phyloP scores from a whole-genome alignment of 1,139 yeast species.

The Saccharomycopsis hybrid region DNA sequence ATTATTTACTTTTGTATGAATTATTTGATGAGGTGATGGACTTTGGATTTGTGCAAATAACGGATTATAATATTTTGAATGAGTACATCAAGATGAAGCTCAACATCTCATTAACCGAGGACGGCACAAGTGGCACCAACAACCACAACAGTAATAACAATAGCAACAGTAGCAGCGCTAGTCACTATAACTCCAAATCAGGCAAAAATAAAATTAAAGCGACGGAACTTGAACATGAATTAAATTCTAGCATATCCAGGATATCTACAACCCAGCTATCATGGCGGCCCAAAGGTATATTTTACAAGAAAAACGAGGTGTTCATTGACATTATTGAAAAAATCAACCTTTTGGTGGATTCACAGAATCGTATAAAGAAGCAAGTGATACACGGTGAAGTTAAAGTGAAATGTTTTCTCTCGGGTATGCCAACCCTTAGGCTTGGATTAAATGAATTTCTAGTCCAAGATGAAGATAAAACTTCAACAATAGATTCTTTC shows the following conservation, averaged over 20 bases:
- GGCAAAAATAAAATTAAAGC: slow-evolving; percentile 1
- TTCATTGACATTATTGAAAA: slow-evolving; percentile 68
- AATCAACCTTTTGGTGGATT: slow-evolving; percentile 57
- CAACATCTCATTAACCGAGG: slow-evolving; percentile 7
- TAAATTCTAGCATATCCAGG: slow-evolving; percentile 65
- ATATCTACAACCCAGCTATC: slow-evolving; percentile 69
- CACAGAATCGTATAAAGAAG: slow-evolving; percentile 49
- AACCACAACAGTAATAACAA: no score
- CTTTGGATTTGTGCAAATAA: slow-evolving; percentile 89
- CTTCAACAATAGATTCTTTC: slow-evolving; percentile 23
- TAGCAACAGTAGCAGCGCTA: no score
- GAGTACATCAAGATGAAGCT: slow-evolving; percentile 52
- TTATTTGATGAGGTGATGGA: slow-evolving; percentile 96
- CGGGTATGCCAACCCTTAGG: slow-evolving; percentile 73
- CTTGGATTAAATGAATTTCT: slow-evolving; percentile 56
- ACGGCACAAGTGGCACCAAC: no score
- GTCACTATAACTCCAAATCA: not conserved
- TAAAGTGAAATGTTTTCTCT: slow-evolving; percentile 57
- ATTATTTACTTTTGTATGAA: slow-evolving; percentile 89
- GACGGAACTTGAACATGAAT: slow-evolving; percentile 25
- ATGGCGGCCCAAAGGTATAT: slow-evolving; percentile 81
- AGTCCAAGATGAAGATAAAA: slow-evolving; percentile 27
- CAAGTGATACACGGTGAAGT: slow-evolving; percentile 62
- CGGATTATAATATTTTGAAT: slow-evolving; percentile 87
- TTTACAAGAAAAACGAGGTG: slow-evolving; percentile 71